Conservation (phyloP, 768 basidiomycete genomes). For the Boletus fagicola region DNA sequence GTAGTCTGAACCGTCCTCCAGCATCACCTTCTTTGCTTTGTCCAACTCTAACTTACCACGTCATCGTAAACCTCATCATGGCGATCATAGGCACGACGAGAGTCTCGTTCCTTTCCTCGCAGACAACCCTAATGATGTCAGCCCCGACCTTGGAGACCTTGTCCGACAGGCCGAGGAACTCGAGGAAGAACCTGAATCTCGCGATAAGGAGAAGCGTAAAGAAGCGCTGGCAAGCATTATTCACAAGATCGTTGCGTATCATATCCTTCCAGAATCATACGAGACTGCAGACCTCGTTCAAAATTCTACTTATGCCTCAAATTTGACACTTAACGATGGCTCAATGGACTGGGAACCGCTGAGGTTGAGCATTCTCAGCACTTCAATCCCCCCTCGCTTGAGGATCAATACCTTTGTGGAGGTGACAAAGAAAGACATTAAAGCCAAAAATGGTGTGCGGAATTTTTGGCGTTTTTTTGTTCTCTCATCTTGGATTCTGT, state of each 20-base stretch:
- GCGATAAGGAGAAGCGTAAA: conserved; percentile 47
- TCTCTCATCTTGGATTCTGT: neutral
- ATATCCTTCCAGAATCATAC: conserved; percentile 39
- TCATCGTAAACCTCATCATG: conserved; percentile 2
- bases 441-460: conserved; percentile 8
- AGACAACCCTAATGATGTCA: neutral
- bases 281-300: conserved; percentile 41
- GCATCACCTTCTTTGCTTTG: conserved; percentile 17
- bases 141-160: conserved; percentile 7
- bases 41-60: conserved; percentile 1
- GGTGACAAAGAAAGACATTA: conserved; percentile 11
- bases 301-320: conserved; percentile 55
- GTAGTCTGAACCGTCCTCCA: neutral
- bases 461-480: neutral
- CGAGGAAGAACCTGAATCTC: conserved; percentile 41
- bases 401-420: conserved; percentile 19
- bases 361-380: conserved; percentile 42
- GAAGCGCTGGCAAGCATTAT: conserved; percentile 57
- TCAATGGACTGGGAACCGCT: conserved; percentile 44
- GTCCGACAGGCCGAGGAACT: conserved; percentile 34
- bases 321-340: conserved; percentile 41
- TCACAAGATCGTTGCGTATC: conserved; percentile 48
- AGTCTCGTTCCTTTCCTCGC: neutral
- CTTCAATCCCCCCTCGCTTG: conserved; percentile 34
- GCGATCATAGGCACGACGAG: neutral